Evolutionary conservation across 1,284 basidiomycete genomes (phyloP).

Genomic region (Inonotus hispidus): DNA sequence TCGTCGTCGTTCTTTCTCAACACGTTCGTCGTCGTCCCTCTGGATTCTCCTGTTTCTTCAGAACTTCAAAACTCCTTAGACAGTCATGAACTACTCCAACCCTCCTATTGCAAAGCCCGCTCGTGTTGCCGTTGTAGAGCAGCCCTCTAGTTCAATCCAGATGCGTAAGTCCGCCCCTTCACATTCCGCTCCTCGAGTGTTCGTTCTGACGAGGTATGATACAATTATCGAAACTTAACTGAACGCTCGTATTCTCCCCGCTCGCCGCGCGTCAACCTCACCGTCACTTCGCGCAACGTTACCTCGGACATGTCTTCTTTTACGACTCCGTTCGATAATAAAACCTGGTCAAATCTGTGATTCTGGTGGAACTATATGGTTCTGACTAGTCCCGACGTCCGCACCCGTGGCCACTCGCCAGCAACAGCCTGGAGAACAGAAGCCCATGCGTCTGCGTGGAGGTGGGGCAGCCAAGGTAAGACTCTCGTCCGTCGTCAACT

Average conservation of each 20-base stretch:
- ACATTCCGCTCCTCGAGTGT: too few species aligned
- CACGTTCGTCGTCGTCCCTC: background rate
- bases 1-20: too few species aligned
- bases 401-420: slow-evolving; percentile 29
- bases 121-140: slow-evolving; percentile 14
- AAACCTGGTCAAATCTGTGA: background rate
- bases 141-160: slow-evolving; percentile 14
- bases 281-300: background rate
- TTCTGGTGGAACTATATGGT: background rate
- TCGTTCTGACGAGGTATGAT: background rate
- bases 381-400: slow-evolving; percentile 37
- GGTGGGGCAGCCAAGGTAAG: slow-evolving; percentile 54
- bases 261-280: background rate
- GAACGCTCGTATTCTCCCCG: background rate
- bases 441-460: slow-evolving; percentile 51
- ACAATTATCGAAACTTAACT: background rate
- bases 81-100: slow-evolving; percentile 10
- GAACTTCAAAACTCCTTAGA: background rate
- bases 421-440: slow-evolving; percentile 30
- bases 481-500: background rate
- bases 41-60: background rate
- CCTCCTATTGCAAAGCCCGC: slow-evolving; percentile 9
- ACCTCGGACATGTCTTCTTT: background rate
- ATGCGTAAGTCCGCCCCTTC: slow-evolving; percentile 8
- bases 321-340: background rate